Percentiles rank a stretch among this genome's conserved stretches.
Evolutionary conservation across 2,329 filamentous ascomycete genomes (phyloP).

Genomic region (Xylariaceae sp.): DNA sequence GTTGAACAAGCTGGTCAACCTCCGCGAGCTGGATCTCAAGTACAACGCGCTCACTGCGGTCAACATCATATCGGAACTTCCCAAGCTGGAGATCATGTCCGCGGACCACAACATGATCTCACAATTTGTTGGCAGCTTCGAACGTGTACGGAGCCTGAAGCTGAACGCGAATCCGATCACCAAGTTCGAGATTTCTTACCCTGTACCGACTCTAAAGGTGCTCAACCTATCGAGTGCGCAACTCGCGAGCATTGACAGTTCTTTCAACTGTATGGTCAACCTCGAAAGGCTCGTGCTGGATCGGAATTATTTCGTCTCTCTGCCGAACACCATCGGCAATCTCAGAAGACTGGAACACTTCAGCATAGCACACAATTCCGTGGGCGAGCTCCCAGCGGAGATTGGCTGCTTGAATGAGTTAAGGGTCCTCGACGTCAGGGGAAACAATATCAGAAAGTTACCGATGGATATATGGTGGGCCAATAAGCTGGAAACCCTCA

Average conservation of each 20-base stretch:
- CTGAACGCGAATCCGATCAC: constrained; percentile 94
- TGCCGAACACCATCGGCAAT: constrained; percentile 79
- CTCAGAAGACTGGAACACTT: constrained; percentile 80
- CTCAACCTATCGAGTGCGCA: constrained; percentile 90
- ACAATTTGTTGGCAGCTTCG: constrained; percentile 82
- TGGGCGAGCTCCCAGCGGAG: constrained; percentile 76
- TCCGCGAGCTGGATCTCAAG: constrained; percentile 89
- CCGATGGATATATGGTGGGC: constrained; percentile 97
- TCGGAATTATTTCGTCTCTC: constrained; percentile 89
- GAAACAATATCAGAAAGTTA: constrained; percentile 85
- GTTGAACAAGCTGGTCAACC: constrained; percentile 64
- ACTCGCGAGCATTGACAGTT: constrained; percentile 78
- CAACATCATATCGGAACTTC: constrained; percentile 75
- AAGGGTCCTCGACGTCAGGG: constrained; percentile 76
- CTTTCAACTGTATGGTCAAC: constrained; percentile 81
- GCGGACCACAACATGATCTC: constrained; percentile 91
- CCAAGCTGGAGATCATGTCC: constrained; percentile 78
- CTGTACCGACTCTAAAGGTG: constrained; percentile 73
- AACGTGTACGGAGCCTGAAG: constrained; percentile 73
- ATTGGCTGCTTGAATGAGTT: constrained; percentile 84
- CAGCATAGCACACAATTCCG: constrained; percentile 85
- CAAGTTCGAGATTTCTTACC: constrained; percentile 73
- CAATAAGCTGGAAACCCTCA: constrained; percentile 80
- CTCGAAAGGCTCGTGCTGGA: constrained; percentile 83
- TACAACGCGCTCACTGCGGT: constrained; percentile 89